A percentile compares a stretch with the other conserved stretches of the same genome.
These are phyloP conservation scores for Curvularia sp. DNA, from an alignment of 2,329 filamentous ascomycete species.

Conservation along the genomic window DNA sequence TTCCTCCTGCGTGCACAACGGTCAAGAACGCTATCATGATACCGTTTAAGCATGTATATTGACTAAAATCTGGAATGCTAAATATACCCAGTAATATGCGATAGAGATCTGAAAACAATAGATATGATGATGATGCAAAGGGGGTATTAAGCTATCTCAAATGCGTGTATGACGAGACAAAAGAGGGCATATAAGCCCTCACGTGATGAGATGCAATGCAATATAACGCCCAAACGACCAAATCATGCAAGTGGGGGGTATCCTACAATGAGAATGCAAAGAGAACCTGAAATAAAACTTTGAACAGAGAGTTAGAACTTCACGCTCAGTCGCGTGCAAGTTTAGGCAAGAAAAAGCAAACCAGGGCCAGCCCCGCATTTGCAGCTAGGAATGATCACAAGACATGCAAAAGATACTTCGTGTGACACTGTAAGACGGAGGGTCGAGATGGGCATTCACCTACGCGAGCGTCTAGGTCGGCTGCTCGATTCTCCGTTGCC, in stretches of 20 bases:
- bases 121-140: background rate
- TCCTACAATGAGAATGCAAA: conserved; percentile 1
- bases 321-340: background rate
- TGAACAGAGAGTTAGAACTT: background rate
- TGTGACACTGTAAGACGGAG: background rate
- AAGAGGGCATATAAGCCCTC: background rate
- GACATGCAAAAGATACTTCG: background rate
- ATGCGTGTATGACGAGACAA: background rate
- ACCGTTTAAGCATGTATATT: background rate
- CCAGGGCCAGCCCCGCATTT: background rate
- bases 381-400: background rate
- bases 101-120: background rate
- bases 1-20: background rate
- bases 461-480: conserved; percentile 35
- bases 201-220: conserved; percentile 4
- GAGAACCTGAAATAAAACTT: background rate
- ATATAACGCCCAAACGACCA: conserved; percentile 11
- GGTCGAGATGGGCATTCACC: conserved; percentile 21
- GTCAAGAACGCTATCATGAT: background rate
- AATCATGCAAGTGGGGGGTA: conserved; percentile 13
- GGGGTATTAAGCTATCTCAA: conserved; percentile 1
- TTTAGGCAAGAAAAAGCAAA: background rate
- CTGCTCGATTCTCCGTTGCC: conserved; percentile 29
- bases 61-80: background rate
- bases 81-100: background rate